Conservation (phyloP, 257 asterid species). For the Solanum megistacrolobum region DNA sequence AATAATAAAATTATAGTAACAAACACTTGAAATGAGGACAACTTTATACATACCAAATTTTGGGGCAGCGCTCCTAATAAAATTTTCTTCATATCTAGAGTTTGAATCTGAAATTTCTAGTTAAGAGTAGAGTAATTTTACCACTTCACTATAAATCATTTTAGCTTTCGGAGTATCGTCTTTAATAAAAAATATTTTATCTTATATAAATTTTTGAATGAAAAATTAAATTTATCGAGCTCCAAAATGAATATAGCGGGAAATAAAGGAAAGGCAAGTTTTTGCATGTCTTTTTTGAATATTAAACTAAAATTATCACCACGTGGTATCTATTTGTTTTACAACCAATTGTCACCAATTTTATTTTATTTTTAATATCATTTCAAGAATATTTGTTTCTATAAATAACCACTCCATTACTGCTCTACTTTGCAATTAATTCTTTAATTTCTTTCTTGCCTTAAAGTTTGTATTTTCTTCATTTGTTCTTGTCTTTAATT, state of each 20-base stretch:
- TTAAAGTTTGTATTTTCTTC: not conserved
- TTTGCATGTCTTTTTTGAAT: not conserved
- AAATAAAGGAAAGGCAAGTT: not conserved
- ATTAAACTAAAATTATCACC: not conserved
- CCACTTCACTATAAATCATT: no score
- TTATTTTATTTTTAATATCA: not conserved
- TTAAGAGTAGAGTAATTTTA: no score
- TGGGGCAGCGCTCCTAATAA: no score
- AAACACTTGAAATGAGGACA: not conserved
- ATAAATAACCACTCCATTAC: not conserved
- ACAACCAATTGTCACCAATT: not conserved
- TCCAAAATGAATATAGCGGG: not conserved
- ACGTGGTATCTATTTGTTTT: not conserved
- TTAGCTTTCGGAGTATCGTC: no score
- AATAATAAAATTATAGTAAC: not conserved
- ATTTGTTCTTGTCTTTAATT: not conserved
- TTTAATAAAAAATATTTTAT: no score
- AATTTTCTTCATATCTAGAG: no score
- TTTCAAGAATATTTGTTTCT: not conserved
- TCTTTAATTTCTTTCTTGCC: not conserved
- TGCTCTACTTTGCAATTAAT: not conserved
- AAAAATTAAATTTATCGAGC: not conserved
- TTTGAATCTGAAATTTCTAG: rapidly evolving
- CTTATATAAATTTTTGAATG: rapidly evolving
- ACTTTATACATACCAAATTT: not conserved